Base-by-base conservation (phyloP, 495 filamentous ascomycete species). In the Penicillium taxi region DNA sequence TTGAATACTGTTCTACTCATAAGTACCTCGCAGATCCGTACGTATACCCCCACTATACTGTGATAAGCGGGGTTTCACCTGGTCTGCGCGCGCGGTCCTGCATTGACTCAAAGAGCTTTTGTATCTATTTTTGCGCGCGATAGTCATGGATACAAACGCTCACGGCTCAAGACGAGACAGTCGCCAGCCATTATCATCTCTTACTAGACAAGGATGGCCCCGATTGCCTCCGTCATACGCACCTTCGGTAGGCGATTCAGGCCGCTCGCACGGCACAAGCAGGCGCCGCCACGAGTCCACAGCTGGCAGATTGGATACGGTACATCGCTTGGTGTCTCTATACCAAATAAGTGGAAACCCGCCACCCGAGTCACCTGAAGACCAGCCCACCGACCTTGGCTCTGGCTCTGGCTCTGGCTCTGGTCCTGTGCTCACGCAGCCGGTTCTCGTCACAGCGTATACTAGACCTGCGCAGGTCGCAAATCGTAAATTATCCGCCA, bases 391-490 rank as follows among this genome's bases (percentile, higher is more conserved):
- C 26, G 42, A 32, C 25, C 44, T 26, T 28, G 31, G 12, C n/a
- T n/a, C 17, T 28, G n/a, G 25, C 26, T 36, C 40, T 41, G 27
- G 39, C 21, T 54, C 43, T 27, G n/a, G n/a, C n/a, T 41, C 53
- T 7, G 52, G 55, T 16, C 52, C 52, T n/a, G 30, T 45, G 37
- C 47, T 48, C 25, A 56, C 60, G 7, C 63, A 66, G 35, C 68
- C 68, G 2, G 67, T 72, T 2, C 53, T 70, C 6, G 68, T 72
- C 8, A 53, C 61, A 39, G 48, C 65, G 8, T 69, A 69, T 42
- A 66, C 63, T 14, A 56, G 60, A 26, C 50, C 58, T 48, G 51
- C 49, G 28, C 39, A 58, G 28, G 50, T 53, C 21, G 39, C 44
- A 35, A 42, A 41, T 15, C 31, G 11, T 8, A 42, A 33, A 19